These are phyloP conservation scores for Alternaria triticimaculans DNA, from an alignment of 2,329 filamentous ascomycete genomes.

Conservation along the genomic window DNA sequence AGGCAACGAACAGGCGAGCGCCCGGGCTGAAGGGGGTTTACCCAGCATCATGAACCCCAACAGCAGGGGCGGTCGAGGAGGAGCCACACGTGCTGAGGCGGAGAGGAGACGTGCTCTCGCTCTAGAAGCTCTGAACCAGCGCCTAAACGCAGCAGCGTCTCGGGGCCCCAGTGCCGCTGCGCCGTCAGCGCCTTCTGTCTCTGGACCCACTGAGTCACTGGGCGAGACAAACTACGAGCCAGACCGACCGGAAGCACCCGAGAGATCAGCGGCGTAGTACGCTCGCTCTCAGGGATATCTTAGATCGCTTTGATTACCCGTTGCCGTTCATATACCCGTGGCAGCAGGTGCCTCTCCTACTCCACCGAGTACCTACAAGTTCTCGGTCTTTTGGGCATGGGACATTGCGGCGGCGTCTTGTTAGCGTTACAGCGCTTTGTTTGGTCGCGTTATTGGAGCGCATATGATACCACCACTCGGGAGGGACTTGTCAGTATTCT, in stretches of 20 bases:
- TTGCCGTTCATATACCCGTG: not conserved
- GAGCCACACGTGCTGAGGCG: slow-evolving; percentile 83
- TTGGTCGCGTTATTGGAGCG: slow-evolving; percentile 13
- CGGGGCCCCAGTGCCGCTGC: slow-evolving; percentile 52
- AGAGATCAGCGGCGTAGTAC: slow-evolving; percentile 28
- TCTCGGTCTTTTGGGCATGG: not conserved
- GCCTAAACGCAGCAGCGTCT: slow-evolving; percentile 81
- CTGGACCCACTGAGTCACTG: slow-evolving; percentile 44
- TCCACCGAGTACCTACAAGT: not conserved
- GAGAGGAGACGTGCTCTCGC: slow-evolving; percentile 88
- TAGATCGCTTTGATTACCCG: not conserved
- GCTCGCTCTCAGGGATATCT: not conserved
- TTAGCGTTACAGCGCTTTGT: slow-evolving; percentile 13
- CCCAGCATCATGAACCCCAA: slow-evolving; percentile 64
- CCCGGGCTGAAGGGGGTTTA: slow-evolving; percentile 66
- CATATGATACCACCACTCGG: slow-evolving; percentile 31
- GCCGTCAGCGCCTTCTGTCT: slow-evolving; percentile 40
- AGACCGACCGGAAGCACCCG: slow-evolving; percentile 40
- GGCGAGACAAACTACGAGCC: slow-evolving; percentile 54
- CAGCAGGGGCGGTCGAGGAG: slow-evolving; percentile 57
- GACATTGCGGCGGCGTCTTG: not conserved
- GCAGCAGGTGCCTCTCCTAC: not conserved
- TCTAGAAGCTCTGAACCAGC: slow-evolving; percentile 88
- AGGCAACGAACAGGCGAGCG: slow-evolving; percentile 73
- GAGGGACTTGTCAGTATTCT: slow-evolving; percentile 22